A percentile compares a stretch with the other conserved stretches of the same genome.
phyloP scores from a whole-genome alignment of 1,284 basidiomycete species.

The Marasmius sp. region DNA sequence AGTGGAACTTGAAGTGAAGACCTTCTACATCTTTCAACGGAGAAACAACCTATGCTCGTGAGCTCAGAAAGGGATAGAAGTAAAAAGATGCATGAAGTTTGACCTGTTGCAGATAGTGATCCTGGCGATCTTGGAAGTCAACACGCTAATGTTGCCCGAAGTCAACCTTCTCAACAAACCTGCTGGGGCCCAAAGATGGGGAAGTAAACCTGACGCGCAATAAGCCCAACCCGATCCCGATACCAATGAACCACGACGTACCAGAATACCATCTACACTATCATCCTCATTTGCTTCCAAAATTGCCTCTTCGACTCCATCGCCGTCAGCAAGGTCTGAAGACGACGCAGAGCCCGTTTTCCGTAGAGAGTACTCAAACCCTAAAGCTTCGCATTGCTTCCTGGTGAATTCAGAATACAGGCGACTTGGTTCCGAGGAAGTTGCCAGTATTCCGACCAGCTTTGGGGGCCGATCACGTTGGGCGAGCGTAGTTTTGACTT shows the following conservation, averaged over 20 bases:
- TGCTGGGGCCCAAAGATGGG: constrained; percentile 88
- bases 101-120: constrained; percentile 94
- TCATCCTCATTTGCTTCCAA: constrained; percentile 91
- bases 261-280: constrained; percentile 94
- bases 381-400: constrained; percentile 88
- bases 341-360: constrained; percentile 67
- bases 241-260: constrained; percentile 33
- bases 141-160: constrained; percentile 10
- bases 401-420: constrained; percentile 93
- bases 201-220: constrained; percentile 75
- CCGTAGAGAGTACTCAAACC: constrained; percentile 84
- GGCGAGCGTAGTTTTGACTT: constrained; percentile 55
- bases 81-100: constrained; percentile 1
- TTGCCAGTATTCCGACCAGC: constrained; percentile 91
- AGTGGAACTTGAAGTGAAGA: constrained; percentile 93
- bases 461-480: constrained; percentile 54
- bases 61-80: background rate
- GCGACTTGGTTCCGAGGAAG: constrained; percentile 82
- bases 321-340: constrained; percentile 49
- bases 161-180: constrained; percentile 43
- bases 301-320: constrained; percentile 90
- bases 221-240: background rate
- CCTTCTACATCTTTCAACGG: constrained; percentile 98
- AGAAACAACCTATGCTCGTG: constrained; percentile 71
- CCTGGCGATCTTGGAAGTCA: constrained; percentile 45